Conservation (phyloP, 1,284 basidiomycete species). For the Laetiporus sulphureus region DNA sequence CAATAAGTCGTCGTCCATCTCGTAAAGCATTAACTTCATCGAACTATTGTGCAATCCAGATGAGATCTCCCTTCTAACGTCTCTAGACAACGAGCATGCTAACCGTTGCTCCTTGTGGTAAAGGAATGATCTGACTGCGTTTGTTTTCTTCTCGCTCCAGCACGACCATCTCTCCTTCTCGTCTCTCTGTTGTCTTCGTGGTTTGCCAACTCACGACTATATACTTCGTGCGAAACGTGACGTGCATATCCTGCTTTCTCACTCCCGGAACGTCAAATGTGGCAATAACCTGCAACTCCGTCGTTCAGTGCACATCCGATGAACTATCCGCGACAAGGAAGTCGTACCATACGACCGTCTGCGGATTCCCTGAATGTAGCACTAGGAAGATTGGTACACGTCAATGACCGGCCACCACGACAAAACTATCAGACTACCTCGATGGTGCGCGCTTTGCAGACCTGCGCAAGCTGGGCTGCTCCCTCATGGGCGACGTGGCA, state of each 20-base stretch:
- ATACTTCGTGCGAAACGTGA: slow-evolving; percentile 56
- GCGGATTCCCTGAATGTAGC: slow-evolving; percentile 59
- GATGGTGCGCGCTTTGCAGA: too few relatives aligned
- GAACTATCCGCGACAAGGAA: too few relatives aligned
- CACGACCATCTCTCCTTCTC: slow-evolving; percentile 50
- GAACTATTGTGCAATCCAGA: slow-evolving; percentile 44
- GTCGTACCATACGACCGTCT: slow-evolving; percentile 51
- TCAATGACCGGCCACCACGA: slow-evolving; percentile 15
- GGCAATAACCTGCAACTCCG: slow-evolving; percentile 28
- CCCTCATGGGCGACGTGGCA: too few relatives aligned
- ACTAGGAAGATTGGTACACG: slow-evolving; percentile 32
- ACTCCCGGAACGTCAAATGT: slow-evolving; percentile 60
- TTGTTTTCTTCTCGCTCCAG: slow-evolving; percentile 54
- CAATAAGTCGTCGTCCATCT: slow-evolving; percentile 47
- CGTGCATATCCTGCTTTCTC: slow-evolving; percentile 63
- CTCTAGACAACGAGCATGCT: slow-evolving; percentile 9
- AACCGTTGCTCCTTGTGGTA: slow-evolving; percentile 44
- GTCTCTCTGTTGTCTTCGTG: slow-evolving; percentile 48
- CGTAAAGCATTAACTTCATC: slow-evolving; percentile 60
- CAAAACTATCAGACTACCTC: too few relatives aligned
- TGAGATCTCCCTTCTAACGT: too few relatives aligned
- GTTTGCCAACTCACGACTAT: slow-evolving; percentile 65
- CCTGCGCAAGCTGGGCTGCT: too few relatives aligned
- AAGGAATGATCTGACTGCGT: slow-evolving; percentile 38
- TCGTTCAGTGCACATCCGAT: slow-evolving; percentile 3